Evolutionary conservation across 176 grass and related monocot species (phyloP).

Genomic region (Aegilops umbellulata): DNA sequence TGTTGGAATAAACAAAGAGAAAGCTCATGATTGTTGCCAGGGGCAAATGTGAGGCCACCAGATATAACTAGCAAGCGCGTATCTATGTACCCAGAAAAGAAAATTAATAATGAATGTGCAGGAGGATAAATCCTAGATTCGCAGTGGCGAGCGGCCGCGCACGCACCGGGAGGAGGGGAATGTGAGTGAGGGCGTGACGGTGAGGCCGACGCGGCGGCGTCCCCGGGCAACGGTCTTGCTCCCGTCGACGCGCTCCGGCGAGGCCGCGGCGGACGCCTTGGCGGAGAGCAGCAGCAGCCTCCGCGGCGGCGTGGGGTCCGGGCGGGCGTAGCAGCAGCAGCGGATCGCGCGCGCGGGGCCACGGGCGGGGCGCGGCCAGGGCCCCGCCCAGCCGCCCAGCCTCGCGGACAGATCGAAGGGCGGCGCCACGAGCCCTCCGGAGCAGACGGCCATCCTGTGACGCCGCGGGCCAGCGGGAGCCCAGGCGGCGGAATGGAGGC

Average conservation of each 20-base stretch:
- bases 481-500: not conserved
- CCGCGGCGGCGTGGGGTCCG: slow-evolving; percentile 22
- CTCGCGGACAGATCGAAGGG: slow-evolving; percentile 49
- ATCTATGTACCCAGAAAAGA: not conserved
- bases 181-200: slow-evolving; percentile 34
- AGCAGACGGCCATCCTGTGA: slow-evolving; percentile 63
- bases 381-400: no score
- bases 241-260: slow-evolving; percentile 47
- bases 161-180: slow-evolving; percentile 65
- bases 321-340: slow-evolving; percentile 36
- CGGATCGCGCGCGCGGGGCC: slow-evolving; percentile 27
- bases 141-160: not conserved
- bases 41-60: not conserved
- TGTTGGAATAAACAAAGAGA: slow-evolving; percentile 25
- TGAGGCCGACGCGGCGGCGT: slow-evolving; percentile 34
- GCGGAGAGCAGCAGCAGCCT: slow-evolving; percentile 20
- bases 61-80: not conserved
- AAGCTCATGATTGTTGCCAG: not conserved
- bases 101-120: no score
- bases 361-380: not conserved
- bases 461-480: not conserved
- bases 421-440: slow-evolving; percentile 52
- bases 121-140: not conserved
- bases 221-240: slow-evolving; percentile 38
- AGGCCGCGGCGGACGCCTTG: slow-evolving; percentile 30